Evolutionary conservation across 179 eudicot species (phyloP), one percentile per base, ranked within the genome.

Genomic region (Heliamphora pulchella): DNA sequence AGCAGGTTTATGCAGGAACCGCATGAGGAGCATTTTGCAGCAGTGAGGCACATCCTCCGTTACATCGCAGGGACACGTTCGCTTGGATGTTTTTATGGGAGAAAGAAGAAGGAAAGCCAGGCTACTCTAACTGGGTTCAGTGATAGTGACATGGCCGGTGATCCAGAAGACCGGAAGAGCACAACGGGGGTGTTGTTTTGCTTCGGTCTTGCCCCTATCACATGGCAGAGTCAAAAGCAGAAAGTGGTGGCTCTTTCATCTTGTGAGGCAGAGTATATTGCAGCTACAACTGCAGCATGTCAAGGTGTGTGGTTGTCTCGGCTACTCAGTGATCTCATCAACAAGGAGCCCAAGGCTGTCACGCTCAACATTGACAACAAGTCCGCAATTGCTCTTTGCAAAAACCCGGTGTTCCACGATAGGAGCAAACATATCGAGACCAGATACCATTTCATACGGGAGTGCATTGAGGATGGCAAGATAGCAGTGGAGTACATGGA

Each of bases 11-110:
- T 66, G 71, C 71, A 66, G 14, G 71, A 66, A 39, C 48, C 71
- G 0, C 71, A 66, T 11, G 71, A 66, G 71, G 48, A 66, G n/a
- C 71, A 66, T 66, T 66, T 0, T 65, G 15, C 17, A 0, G 46
- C 70, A 5, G 70, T 65, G 70, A 65, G 31, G 70, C 70, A 9
- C 13, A 65, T 65, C 31, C 70, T 65, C 15, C 70, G 47, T 31
- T 65, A 65, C 70, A 65, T 65, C 47, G 70, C 70, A 31, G 70
- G 70, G 70, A 65, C 47, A 31, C 17, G 70, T 2, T 65, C 17
- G 39, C 70, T 65, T 65, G 70, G 70, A 39, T 65, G 70, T 31
- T 65, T 65, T 39, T 65, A 65, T 65, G 70, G 70, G 70, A 65
- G 17, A 3, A 65, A 65, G 9, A 65, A 65, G 70, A 31, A 3